phyloP scores from a whole-genome alignment of 305 asterid genomes.

The Petunia hybrid region DNA sequence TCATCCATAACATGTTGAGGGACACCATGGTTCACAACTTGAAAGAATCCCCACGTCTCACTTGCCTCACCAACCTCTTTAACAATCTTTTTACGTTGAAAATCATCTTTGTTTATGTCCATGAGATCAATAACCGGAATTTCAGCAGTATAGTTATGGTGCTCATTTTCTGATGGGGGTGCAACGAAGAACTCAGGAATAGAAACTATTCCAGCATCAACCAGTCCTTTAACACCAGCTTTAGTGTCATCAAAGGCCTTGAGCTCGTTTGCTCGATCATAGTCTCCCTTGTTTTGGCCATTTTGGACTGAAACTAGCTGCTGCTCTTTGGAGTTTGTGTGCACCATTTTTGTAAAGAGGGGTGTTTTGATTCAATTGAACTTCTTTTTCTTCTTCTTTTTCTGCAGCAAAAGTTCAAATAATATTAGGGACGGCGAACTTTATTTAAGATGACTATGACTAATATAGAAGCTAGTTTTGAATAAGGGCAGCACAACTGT shows the following conservation, averaged over 20 bases:
- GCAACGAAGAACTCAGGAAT: conserved; percentile 23
- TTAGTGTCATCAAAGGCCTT: conserved; percentile 28
- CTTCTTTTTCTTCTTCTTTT: too few species aligned
- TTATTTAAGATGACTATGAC: too few species aligned
- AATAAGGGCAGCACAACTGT: too few species aligned
- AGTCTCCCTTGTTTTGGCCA: not conserved
- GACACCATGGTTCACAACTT: conserved; percentile 59
- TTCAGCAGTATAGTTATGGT: not conserved
- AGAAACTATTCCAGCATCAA: conserved; percentile 27
- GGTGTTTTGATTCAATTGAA: too few species aligned
- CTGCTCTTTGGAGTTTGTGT: too few species aligned
- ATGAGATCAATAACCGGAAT: conserved; percentile 31
- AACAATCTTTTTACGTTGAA: not conserved
- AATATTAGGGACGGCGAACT: too few species aligned
- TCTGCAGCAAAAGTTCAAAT: too few species aligned
- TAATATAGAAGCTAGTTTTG: too few species aligned
- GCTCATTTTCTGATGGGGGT: not conserved
- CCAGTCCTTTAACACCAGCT: conserved; percentile 34
- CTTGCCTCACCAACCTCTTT: conserved; percentile 31
- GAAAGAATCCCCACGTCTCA: conserved; percentile 41
- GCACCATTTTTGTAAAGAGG: too few species aligned
- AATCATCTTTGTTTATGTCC: not conserved
- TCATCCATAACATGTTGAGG: conserved; percentile 41
- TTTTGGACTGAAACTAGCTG: too few species aligned
- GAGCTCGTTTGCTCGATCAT: conserved; percentile 20